Conservation (phyloP, 2,329 filamentous ascomycete species). For the Lachnellula cervina region DNA sequence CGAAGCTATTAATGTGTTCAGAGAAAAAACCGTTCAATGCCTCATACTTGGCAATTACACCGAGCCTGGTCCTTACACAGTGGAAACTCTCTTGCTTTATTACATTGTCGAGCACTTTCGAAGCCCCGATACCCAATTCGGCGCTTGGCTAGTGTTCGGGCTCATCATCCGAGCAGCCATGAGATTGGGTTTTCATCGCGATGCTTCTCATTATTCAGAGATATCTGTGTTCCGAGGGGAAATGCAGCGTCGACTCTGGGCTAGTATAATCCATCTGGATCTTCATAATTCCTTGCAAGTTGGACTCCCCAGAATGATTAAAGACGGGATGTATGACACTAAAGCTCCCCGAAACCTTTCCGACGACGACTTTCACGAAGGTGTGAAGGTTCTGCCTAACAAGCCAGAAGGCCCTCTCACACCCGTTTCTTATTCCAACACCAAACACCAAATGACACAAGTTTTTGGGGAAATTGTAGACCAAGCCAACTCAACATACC, state of each 20-base stretch:
- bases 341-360: constrained; percentile 55
- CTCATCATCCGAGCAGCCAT: constrained; percentile 50
- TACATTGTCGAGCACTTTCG: constrained; percentile 48
- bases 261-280: constrained; percentile 53
- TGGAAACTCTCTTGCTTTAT: constrained; percentile 49
- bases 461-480: constrained; percentile 49
- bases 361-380: constrained; percentile 60
- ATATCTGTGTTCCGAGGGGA: constrained; percentile 50
- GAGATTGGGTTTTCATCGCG: constrained; percentile 54
- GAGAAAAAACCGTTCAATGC: constrained; percentile 46
- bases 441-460: constrained; percentile 43
- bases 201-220: constrained; percentile 44
- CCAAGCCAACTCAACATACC: constrained; percentile 44
- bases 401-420: constrained; percentile 52
- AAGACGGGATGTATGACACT: constrained; percentile 58
- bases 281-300: constrained; percentile 62
- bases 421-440: constrained; percentile 37
- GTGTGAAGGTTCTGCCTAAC: constrained; percentile 47
- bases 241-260: constrained; percentile 59
- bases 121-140: constrained; percentile 47
- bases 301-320: constrained; percentile 62
- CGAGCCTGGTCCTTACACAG: constrained; percentile 42
- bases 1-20: constrained; percentile 34
- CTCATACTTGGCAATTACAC: constrained; percentile 47
- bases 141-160: constrained; percentile 48